Evolutionary conservation across 768 basidiomycete species (phyloP), one percentile per base, ranked within the genome.

Genomic region (Botryobasidium botryosum): DNA sequence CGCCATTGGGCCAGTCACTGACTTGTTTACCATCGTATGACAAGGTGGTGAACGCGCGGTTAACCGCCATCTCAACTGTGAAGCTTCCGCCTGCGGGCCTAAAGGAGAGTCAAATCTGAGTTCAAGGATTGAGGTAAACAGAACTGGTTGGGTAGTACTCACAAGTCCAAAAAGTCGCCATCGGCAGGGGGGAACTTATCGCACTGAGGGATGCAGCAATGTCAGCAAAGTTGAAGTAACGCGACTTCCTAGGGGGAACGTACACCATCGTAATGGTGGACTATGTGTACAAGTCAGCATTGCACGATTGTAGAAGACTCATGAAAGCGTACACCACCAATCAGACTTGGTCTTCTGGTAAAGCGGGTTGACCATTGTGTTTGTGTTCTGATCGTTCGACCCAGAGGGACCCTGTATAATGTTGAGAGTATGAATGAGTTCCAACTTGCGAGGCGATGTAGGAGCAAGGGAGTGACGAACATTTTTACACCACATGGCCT

Each of bases 31-130:
- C 46, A 32, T 28, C 29, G 24, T 29, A 47, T 5, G 46, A 47
- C n/a, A 47, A 32, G 24, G 41, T 47, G 10, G 46, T 47, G 6
- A 42, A 29, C 7, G 20, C 46, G n/a, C 31, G 40, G 46, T 47
- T 47, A 17, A 17, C 29, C 21, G 46, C 46, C 3, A 47, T 7
- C 28, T 47, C 46, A 10, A 41, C 46, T 8, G 40, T 43, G 17
- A 42, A 47, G 8, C 26, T 18, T 24, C 46, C 46, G 24, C 40
- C 40, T 15, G 46, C 46, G 13, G 46, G 46, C 21, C 46, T 47
- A 33, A 17, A 33, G 31, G 31, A 8, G 31, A 17, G 31, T 33
- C 8, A 17, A 33, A 8, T 8, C 8, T 33, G 31, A 33, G 31
- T 33, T 33, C 31, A 8, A 33, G 31, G 31, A 33, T 17, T 33